Base-by-base conservation (phyloP, 306 rosid species). In the Pterocarpus santalinus region DNA sequence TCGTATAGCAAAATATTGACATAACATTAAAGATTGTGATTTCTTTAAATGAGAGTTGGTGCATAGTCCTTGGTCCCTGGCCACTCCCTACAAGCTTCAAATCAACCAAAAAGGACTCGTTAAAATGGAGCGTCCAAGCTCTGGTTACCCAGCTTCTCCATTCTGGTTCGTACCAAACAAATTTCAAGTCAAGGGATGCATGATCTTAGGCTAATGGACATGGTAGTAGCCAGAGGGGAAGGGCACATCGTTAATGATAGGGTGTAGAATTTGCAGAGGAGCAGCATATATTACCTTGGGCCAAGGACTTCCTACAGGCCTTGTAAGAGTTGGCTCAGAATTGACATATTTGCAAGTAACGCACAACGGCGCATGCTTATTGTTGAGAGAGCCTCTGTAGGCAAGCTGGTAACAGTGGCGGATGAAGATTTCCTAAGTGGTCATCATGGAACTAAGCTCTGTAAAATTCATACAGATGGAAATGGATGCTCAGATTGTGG, bases 1-100 rank as follows among this genome's bases (percentile, higher is more conserved):
- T 91, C 89, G 41, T 83, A 56, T 91, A 87, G 86, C 49, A 30
- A 51, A 73, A 32, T n/a, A n/a, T 67, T 56, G 55, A 38, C 55
- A 69, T 4, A 4, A 65, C 39, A 46, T 8, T 65, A 8, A 41
- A 51, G 16, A 67, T 62, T 32, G 16, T 30, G 62, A 73, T 22
- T 22, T 7, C 66, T 44, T 82, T 69, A 69, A 77, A 58, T 61
- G 81, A 61, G 22, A 67, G 16, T 68, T 77, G 73, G 65, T 56
- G 12, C 52, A 66, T 60, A 10, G 13, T 63, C 75, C 17, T 16
- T 57, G 69, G 47, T 71, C 44, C 52, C 8, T 11, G 43, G 67
- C 28, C 28, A 22, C 0, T 22, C 28, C 28, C 28, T 22, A 22
- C 28, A 73, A 70, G 28, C 62, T 75, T 76, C 67, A 46, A 63